Percentiles rank a stretch among this genome's conserved stretches.
These are phyloP conservation scores for Suillus decipiens DNA, from an alignment of 768 basidiomycete species.

Conservation along the genomic window DNA sequence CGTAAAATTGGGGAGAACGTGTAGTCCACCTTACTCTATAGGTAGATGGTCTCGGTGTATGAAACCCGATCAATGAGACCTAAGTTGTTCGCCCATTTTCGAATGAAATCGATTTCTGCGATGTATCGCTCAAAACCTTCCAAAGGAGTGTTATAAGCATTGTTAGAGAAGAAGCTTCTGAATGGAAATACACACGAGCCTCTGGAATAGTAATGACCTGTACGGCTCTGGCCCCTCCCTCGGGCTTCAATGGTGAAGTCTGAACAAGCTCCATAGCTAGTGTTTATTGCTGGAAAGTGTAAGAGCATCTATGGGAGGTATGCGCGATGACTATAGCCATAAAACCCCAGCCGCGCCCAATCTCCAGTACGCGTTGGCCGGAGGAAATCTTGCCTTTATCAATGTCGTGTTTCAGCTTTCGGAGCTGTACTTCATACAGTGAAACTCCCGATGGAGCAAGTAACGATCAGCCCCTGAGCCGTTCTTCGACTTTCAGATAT, in stretches of 20 bases:
- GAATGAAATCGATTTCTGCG: slow-evolving; percentile 70
- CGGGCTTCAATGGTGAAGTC: slow-evolving; percentile 58
- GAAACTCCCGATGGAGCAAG: slow-evolving; percentile 21
- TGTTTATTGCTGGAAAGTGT: slow-evolving; percentile 66
- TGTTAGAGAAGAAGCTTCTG: not conserved
- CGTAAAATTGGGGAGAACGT: not conserved
- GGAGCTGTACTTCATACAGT: slow-evolving; percentile 54
- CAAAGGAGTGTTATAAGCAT: not conserved
- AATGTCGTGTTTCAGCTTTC: slow-evolving; percentile 67
- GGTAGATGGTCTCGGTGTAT: slow-evolving; percentile 4
- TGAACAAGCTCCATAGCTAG: slow-evolving; percentile 58
- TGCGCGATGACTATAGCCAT: slow-evolving; percentile 64
- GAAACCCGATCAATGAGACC: slow-evolving; percentile 12
- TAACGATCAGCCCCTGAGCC: not conserved
- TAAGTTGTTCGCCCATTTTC: slow-evolving; percentile 60
- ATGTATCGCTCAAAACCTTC: slow-evolving; percentile 57
- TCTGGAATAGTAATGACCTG: slow-evolving; percentile 80
- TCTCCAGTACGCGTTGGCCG: slow-evolving; percentile 64
- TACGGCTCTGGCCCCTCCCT: slow-evolving; percentile 63
- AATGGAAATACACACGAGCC: slow-evolving; percentile 46
- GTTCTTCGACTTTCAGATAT: not conserved
- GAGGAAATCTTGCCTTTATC: slow-evolving; percentile 60
- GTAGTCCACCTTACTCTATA: slow-evolving; percentile 10
- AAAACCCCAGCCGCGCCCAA: slow-evolving; percentile 81
- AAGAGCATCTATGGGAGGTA: slow-evolving; percentile 65